These are phyloP conservation scores for Cochlearia excelsa DNA, from an alignment of 345 rosid genomes.

Conservation along the genomic window DNA sequence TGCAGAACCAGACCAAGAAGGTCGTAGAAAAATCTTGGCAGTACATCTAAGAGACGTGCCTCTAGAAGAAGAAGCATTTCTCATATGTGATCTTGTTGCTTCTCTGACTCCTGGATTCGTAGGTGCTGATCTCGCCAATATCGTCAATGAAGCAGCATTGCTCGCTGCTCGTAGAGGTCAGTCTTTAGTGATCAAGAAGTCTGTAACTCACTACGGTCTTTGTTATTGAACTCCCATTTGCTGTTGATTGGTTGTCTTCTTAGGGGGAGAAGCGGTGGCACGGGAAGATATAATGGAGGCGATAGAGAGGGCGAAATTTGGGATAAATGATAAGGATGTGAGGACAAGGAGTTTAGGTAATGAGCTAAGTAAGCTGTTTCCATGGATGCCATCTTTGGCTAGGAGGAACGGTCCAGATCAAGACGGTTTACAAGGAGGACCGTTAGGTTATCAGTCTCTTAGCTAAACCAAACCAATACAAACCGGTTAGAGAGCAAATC, in stretches of 20 bases:
- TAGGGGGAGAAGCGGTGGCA: constrained; percentile 64
- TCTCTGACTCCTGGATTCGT: constrained; percentile 88
- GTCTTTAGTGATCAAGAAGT: constrained; percentile 4
- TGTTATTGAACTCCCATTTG: constrained; percentile 4
- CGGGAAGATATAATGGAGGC: constrained; percentile 99
- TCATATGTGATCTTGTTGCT: constrained; percentile 74
- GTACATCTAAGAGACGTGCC: constrained; percentile 88
- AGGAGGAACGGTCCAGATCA: constrained; percentile 54
- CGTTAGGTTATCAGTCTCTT: constrained; percentile 80
- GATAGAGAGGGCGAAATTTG: constrained; percentile 88
- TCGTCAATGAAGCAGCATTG: constrained; percentile 88
- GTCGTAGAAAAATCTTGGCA: constrained; percentile 78
- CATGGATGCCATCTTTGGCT: constrained; percentile 83
- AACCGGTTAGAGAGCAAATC: constrained; percentile 14
- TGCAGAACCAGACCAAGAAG: constrained; percentile 93
- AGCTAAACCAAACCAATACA: constrained; percentile 36
- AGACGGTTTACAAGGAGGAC: constrained; percentile 73
- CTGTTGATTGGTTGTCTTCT: constrained; percentile 21
- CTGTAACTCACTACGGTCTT: too few relatives aligned
- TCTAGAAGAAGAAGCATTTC: constrained; percentile 68
- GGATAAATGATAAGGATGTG: constrained; percentile 62
- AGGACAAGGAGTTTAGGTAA: constrained; percentile 54
- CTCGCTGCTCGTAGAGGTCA: constrained; percentile 94
- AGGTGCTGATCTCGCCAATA: constrained; percentile 97
- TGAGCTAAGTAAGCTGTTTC: constrained; percentile 79